These are phyloP conservation scores for Elsinoe ampelina DNA, from an alignment of 2,329 filamentous ascomycete genomes.

Conservation along the genomic window DNA sequence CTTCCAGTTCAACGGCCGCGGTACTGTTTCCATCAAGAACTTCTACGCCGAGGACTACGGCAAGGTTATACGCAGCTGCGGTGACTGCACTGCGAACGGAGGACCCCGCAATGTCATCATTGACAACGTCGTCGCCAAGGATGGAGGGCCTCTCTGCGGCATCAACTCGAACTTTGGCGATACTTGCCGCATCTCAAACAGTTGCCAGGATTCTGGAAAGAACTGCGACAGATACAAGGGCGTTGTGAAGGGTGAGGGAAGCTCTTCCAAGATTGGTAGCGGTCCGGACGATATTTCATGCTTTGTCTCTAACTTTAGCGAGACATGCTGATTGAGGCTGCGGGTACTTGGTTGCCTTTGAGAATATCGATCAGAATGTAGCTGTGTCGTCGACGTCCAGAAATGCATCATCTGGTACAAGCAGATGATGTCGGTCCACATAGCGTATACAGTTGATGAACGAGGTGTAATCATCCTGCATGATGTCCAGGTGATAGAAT, in stretches of 20 bases:
- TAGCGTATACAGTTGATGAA: too few relatives aligned
- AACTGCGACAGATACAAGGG: background rate
- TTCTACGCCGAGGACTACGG: conserved; percentile 39
- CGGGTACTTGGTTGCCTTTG: too few relatives aligned
- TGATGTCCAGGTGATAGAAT: too few relatives aligned
- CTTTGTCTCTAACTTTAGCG: background rate
- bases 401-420: too few relatives aligned
- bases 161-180: conserved; percentile 46
- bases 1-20: conserved; percentile 35
- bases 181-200: conserved; percentile 19
- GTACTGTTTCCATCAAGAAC: conserved; percentile 31
- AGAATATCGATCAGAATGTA: too few relatives aligned
- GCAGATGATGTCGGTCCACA: too few relatives aligned
- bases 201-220: background rate
- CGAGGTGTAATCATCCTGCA: too few relatives aligned
- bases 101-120: conserved; percentile 35
- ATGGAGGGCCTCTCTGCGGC: conserved; percentile 36
- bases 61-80: conserved; percentile 43
- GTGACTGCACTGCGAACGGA: conserved; percentile 37
- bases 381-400: too few relatives aligned
- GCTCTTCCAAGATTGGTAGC: conserved; percentile 1
- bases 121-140: conserved; percentile 34
- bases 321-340: background rate
- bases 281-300: background rate
- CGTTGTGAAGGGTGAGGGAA: conserved; percentile 4